Base-by-base conservation (phyloP, 768 basidiomycete species). In the Lactifluus rugatus region DNA sequence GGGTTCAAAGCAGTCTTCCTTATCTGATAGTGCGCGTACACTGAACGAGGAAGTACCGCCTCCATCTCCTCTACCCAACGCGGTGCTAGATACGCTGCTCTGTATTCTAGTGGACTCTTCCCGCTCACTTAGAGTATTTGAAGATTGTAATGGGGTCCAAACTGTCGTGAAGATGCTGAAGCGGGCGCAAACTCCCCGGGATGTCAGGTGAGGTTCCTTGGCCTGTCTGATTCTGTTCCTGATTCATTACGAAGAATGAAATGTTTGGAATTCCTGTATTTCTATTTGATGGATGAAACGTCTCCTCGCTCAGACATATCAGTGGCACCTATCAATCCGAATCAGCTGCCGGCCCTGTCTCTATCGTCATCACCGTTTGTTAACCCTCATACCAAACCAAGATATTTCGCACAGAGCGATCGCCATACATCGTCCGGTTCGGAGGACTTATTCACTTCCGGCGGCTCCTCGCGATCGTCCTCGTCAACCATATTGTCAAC, bases 221-320 rank as follows among this genome's bases (percentile, higher is more conserved):
- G 23, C 14, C 3, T 50, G 46, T 48, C 34, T 21, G 14, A 26
- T 21, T 52, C 48, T 31, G 8, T 42, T 45, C n/a, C 7, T 47
- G 41, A 51, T 39, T 25, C 19, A 13, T 19, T 21, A 19, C 36
- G 21, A 65, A 95, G 93, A 65, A 95, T 96, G 88, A 95, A 95
- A 74, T 95, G 92, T 61, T 76, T 97, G 17, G 94, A 96, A 68
- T 93, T 96, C 65, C 73, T 97, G 16, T 95, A 95, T 70, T 96
- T 94, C 70, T 97, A 97, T 69, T 77, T 97, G 7, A 76, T 95
- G 46, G 93, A 94, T 59, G 93, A 96, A 67, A 81, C 80, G 1
- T 67, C 73, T 6, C 54, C 70, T 23, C 62, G 48, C 62, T 10
- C 61, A 64, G 52, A 46, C 39, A 57, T 62, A 21, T 57, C 63